These are phyloP conservation scores for Pleurozium schreberi DNA, from an alignment of 225 moss, liverwort and hornwort species.

Conservation along the genomic window DNA sequence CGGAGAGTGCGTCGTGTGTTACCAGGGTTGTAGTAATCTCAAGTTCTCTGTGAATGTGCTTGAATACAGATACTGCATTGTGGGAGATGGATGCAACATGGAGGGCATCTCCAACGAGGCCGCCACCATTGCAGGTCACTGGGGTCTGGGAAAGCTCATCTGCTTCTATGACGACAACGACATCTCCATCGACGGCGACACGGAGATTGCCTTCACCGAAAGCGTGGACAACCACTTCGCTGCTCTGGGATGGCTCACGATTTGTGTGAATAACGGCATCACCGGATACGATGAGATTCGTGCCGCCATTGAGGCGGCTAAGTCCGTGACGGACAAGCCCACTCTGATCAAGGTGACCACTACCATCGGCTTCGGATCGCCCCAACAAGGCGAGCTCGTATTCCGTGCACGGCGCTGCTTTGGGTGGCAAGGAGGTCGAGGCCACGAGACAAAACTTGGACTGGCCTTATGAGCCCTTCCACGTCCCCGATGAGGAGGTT, in stretches of 20 bases:
- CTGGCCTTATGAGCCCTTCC: slow-evolving; percentile 78
- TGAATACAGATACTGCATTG: not conserved
- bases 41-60: not conserved
- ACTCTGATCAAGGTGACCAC: slow-evolving; percentile 96
- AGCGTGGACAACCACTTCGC: slow-evolving; percentile 50
- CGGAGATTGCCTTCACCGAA: slow-evolving; percentile 80
- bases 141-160: slow-evolving; percentile 81
- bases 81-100: slow-evolving; percentile 92
- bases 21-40: not conserved
- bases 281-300: slow-evolving; percentile 64
- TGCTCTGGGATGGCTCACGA: slow-evolving; percentile 42
- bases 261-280: slow-evolving; percentile 66
- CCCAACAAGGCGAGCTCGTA: slow-evolving; percentile 34
- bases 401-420: slow-evolving; percentile 62
- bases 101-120: slow-evolving; percentile 85
- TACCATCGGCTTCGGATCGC: slow-evolving; percentile 69
- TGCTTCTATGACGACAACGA: slow-evolving; percentile 71
- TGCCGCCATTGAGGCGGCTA: slow-evolving; percentile 78
- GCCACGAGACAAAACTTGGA: slow-evolving; percentile 68
- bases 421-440: slow-evolving; percentile 82
- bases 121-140: slow-evolving; percentile 74
- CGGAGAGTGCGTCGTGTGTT: not conserved
- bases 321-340: slow-evolving; percentile 79
- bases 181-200: slow-evolving; percentile 83
- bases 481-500: slow-evolving; percentile 62